Base-by-base conservation (phyloP, 768 basidiomycete genomes). In the Boletus reticulatus region DNA sequence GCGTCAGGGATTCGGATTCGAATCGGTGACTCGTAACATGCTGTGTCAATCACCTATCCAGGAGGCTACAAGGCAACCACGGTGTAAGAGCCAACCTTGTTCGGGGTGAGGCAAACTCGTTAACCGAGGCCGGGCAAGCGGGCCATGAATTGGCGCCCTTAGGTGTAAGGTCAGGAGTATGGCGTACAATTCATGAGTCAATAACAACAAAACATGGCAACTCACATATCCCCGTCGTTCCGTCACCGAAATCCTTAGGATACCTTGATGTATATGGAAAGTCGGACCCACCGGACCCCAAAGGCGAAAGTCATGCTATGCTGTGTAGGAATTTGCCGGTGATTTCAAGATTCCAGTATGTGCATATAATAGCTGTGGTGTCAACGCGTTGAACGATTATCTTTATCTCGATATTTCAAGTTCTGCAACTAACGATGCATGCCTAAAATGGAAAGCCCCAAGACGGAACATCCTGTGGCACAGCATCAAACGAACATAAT, bases 61-160 rank as follows among this genome's bases (percentile, higher is more conserved):
- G 48, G 53, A 43, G 42, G 53, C 37, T 48, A 20, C 34, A 29
- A 56, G 44, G 55, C 54, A 67, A 56, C 50, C 38, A 48, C 60
- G 42, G 22, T 10, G 43, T 53, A 27, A 20, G 7, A 51, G 24
- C 43, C 37, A 45, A 32, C 36, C 45, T 45, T 56, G 27, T 44
- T 20, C 47, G 52, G 46, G 29, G 31, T 24, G 22, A 27, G 44
- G 29, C 12, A 16, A 44, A 42, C 24, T 32, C 20, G 41, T 48
- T 46, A 36, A 44, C 66, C 57, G 61, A 50, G 24, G 34, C 55
- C 36, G 47, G 53, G 32, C 20, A n/a, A 48, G 38, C 14, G 19
- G 6, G 5, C 5, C n/a, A 39, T 9, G 17, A 22, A 32, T 27
- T 47, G 41, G 31, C 27, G 34, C 46, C 37, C 8, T 32, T 19